Percentiles rank a stretch among this genome's conserved stretches.
Evolutionary conservation across 371 early-diverging fungal genomes (phyloP).

Genomic region (Rhizopus stolonifer): DNA sequence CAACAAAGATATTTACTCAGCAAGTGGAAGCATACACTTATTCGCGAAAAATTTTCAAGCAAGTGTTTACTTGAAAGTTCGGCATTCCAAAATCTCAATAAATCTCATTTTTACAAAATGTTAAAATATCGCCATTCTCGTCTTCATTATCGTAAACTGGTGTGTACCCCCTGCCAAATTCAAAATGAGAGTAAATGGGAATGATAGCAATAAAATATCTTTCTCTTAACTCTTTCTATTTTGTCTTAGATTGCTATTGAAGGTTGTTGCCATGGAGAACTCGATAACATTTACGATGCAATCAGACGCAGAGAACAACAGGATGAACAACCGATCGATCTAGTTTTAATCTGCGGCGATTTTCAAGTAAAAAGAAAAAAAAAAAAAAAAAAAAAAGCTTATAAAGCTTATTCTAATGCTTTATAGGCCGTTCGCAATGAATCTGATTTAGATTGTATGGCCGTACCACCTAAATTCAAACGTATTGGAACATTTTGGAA

Average conservation of each 20-base stretch:
- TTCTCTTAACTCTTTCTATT: too few relatives aligned
- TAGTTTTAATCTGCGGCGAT: constrained; percentile 95
- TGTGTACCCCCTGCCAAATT: too few relatives aligned
- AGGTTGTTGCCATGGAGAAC: constrained; percentile 95
- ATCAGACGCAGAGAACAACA: constrained; percentile 57
- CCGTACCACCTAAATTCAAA: constrained; percentile 83
- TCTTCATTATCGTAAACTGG: too few relatives aligned
- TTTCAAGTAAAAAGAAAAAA: constrained; percentile 69
- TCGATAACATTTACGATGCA: constrained; percentile 83
- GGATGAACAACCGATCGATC: constrained; percentile 69
- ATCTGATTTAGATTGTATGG: constrained; percentile 77
- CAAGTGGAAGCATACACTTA: too few relatives aligned
- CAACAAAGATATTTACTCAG: too few relatives aligned
- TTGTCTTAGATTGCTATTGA: constrained; percentile 78
- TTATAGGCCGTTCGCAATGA: constrained; percentile 79
- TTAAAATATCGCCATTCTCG: too few relatives aligned
- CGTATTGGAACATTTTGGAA: constrained; percentile 84
- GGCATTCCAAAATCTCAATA: too few relatives aligned
- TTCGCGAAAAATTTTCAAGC: too few relatives aligned
- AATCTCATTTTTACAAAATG: too few relatives aligned
- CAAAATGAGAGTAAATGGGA: too few relatives aligned
- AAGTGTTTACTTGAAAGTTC: too few relatives aligned
- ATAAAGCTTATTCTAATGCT: neutral
- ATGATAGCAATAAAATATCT: too few relatives aligned
- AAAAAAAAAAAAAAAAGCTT: neutral